phyloP scores from a whole-genome alignment of 228 moss, liverwort and hornwort species.

The Sphagnum magellanicum region DNA sequence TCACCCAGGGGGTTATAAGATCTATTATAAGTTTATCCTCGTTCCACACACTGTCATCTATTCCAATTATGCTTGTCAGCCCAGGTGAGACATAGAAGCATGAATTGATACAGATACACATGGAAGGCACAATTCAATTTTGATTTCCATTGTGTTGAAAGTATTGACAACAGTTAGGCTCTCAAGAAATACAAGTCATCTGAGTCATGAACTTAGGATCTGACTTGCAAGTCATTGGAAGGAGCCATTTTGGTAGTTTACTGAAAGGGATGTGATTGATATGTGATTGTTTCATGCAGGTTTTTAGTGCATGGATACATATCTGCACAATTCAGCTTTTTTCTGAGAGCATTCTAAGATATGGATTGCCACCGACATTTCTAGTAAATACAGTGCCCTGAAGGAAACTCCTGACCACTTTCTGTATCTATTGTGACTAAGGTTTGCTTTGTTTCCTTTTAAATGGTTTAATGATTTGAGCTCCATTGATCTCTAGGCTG shows the following conservation, averaged over 20 bases:
- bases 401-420: conserved; percentile 4
- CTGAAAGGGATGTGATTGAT: conserved; percentile 2
- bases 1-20: no score
- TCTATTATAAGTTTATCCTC: no score
- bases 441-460: background rate
- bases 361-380: conserved; percentile 91
- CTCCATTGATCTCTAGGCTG: conserved; percentile 39
- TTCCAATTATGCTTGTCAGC: no score
- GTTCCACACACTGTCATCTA: no score
- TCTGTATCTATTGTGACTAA: background rate
- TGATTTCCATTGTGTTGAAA: background rate
- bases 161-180: background rate
- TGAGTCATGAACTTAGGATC: background rate
- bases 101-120: no score
- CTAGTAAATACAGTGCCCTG: conserved; percentile 38
- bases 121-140: background rate
- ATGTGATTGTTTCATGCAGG: conserved; percentile 24
- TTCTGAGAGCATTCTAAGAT: conserved; percentile 96
- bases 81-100: no score
- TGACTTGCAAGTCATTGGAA: no score
- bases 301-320: conserved; percentile 98
- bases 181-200: background rate
- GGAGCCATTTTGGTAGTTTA: background rate
- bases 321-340: conserved; percentile 88
- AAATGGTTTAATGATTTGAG: conserved; percentile 5